These are phyloP conservation scores for Aspergillus kassunensis DNA, from an alignment of 495 filamentous ascomycete genomes.

Conservation along the genomic window DNA sequence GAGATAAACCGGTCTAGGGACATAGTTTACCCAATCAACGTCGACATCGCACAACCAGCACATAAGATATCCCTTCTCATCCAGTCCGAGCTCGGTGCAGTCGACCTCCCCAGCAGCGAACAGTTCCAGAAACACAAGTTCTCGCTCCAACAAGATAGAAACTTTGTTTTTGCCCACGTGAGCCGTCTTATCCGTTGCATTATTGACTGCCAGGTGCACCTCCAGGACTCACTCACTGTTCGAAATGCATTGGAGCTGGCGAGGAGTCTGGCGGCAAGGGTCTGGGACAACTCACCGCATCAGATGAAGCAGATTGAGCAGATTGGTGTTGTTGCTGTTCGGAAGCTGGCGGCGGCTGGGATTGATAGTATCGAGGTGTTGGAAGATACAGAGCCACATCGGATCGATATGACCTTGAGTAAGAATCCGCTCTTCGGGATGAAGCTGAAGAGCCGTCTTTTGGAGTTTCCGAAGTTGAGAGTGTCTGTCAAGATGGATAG, in stretches of 20 bases:
- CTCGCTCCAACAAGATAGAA: constrained; percentile 66
- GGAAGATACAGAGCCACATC: constrained; percentile 58
- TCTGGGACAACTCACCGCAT: constrained; percentile 81
- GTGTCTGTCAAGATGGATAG: constrained; percentile 51
- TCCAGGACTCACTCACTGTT: constrained; percentile 62
- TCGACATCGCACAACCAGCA: constrained; percentile 61
- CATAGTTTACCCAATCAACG: constrained; percentile 76
- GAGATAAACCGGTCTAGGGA: constrained; percentile 72
- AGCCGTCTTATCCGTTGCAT: constrained; percentile 77
- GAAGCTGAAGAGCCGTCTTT: constrained; percentile 59
- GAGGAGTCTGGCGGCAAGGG: constrained; percentile 70
- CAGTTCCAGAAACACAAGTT: constrained; percentile 57
- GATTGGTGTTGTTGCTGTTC: constrained; percentile 72
- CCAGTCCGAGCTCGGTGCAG: constrained; percentile 71
- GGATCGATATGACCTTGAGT: constrained; percentile 73
- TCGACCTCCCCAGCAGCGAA: constrained; percentile 65
- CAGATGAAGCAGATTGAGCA: constrained; percentile 85
- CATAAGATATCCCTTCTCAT: constrained; percentile 90
- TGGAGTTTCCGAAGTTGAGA: constrained; percentile 70
- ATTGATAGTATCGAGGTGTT: constrained; percentile 71
- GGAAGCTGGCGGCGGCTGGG: constrained; percentile 69
- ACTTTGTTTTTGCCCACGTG: constrained; percentile 65
- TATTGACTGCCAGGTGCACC: constrained; percentile 72
- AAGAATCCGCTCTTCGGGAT: constrained; percentile 81
- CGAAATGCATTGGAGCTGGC: constrained; percentile 74